Percentiles rank a stretch among this genome's conserved stretches.
Conservation (phyloP, 2,329 filamentous ascomycete genomes). For the Penicillium sp. region DNA sequence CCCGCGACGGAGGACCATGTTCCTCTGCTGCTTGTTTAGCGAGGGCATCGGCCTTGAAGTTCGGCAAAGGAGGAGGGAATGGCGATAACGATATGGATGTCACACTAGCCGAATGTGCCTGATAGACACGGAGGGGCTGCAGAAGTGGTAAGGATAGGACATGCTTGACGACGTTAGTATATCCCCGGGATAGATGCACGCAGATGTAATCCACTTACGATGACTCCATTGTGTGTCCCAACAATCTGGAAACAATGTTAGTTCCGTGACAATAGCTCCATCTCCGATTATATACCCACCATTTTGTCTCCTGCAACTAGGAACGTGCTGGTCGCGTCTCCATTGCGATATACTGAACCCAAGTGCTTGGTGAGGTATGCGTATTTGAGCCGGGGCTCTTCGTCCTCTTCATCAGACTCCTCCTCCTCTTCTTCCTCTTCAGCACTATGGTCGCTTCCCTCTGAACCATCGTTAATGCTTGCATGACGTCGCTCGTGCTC, state of each 20-base stretch:
- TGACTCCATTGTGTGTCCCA: slow-evolving; percentile 94
- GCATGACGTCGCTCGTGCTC: slow-evolving; percentile 14
- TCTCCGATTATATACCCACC: slow-evolving; percentile 51
- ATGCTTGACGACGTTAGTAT: slow-evolving; percentile 57
- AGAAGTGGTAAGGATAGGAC: slow-evolving; percentile 80
- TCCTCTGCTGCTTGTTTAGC: slow-evolving; percentile 34
- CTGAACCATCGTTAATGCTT: slow-evolving; percentile 23
- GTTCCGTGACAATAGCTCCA: slow-evolving; percentile 8
- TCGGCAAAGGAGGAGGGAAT: slow-evolving; percentile 62
- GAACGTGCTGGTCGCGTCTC: slow-evolving; percentile 90
- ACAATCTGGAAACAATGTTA: slow-evolving; percentile 62
- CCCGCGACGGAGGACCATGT: slow-evolving; percentile 17
- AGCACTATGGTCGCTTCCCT: slow-evolving; percentile 28
- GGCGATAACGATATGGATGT: slow-evolving; percentile 89
- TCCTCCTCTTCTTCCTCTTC: slow-evolving; percentile 59
- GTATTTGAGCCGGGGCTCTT: slow-evolving; percentile 93
- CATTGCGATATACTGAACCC: slow-evolving; percentile 81
- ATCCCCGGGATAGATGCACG: neutral
- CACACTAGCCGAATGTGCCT: slow-evolving; percentile 88
- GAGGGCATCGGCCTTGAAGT: slow-evolving; percentile 38
- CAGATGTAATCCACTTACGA: slow-evolving; percentile 58
- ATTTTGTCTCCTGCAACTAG: slow-evolving; percentile 94
- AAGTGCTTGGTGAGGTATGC: slow-evolving; percentile 79
- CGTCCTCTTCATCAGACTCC: slow-evolving; percentile 80
- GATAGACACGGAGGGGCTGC: slow-evolving; percentile 78